Conservation (phyloP, 2,329 filamentous ascomycete genomes). For the Botrytis byssoidea region DNA sequence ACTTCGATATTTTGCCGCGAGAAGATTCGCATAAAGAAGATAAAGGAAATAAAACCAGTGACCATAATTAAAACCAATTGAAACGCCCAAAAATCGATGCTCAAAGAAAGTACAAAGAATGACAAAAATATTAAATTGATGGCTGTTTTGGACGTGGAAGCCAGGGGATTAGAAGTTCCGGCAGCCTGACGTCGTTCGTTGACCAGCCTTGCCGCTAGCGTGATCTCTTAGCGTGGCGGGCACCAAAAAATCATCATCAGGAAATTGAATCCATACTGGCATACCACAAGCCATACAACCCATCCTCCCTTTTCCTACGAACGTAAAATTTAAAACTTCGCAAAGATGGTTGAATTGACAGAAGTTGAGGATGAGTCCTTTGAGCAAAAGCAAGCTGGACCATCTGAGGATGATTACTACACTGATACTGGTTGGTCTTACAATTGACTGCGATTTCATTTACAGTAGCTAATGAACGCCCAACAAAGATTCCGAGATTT, state of each 20-base stretch:
- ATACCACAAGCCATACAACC: neutral
- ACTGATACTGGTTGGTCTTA: slow-evolving; percentile 76
- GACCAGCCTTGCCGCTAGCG: slow-evolving; percentile 18
- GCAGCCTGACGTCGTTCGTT: slow-evolving; percentile 18
- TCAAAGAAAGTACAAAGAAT: neutral
- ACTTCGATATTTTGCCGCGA: slow-evolving; percentile 8
- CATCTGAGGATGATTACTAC: slow-evolving; percentile 74
- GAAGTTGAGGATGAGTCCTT: slow-evolving; percentile 98
- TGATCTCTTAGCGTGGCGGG: slow-evolving; percentile 17
- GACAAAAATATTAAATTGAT: slow-evolving; percentile 3
- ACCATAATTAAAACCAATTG: neutral
- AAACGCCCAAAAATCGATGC: neutral
- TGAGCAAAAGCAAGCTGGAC: slow-evolving; percentile 65
- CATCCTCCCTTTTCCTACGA: neutral
- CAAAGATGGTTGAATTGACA: slow-evolving; percentile 89
- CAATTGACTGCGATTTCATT: slow-evolving; percentile 10
- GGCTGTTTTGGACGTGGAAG: neutral
- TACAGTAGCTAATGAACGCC: slow-evolving; percentile 24
- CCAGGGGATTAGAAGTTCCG: neutral
- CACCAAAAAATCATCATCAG: slow-evolving; percentile 13
- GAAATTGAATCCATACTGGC: neutral
- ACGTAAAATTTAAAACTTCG: slow-evolving; percentile 8
- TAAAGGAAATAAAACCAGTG: neutral
- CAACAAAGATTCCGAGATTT: slow-evolving; percentile 73
- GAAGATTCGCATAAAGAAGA: neutral